Base-by-base conservation (phyloP, 805 yeast genomes). In the Myxozyma sirexii region DNA sequence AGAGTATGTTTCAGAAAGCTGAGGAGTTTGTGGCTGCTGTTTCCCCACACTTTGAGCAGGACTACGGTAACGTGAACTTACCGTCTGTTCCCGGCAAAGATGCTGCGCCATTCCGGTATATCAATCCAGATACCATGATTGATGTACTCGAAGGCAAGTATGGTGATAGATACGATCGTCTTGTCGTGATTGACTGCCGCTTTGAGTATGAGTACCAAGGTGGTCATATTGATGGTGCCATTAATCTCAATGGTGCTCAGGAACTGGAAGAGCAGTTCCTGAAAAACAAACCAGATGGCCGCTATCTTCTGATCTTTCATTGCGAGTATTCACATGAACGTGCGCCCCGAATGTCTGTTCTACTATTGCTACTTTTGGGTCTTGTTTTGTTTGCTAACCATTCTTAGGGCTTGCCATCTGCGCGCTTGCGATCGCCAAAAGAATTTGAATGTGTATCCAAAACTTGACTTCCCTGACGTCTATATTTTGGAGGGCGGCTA, bases 251-350 rank as follows among this genome's bases (percentile, higher is more conserved):
- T 42, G 81, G 87, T 38, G 86, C 87, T 66, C 82, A 81, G 56
- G 87, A 83, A 50, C 76, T 93, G 44, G 96, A 90, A 68, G 75
- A 79, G 39, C 71, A 73, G 49, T 80, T 91, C 64, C 75, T 80
- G 24, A 67, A 67, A 17, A 56, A 76, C 7, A 66, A 66, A 12
- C 60, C 63, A 29, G 66, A 67, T 23, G 69, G 67, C 42, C 79
- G 76, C 19, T 78, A 78, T 21, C 75, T 94, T 56, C 72, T 93
- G 5, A 79, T 94, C 10, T 93, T 94, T 77, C 97, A 94, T 74
- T 94, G 99, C 75, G 99, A 94, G 74, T 93, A 90, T 72, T 87
- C 96, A 39, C 84, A 96, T 4, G 90, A 87, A 71, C 80, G 99
- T 60, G 97, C 98, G n/a, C 99, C 99, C 3, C 77, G 87, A 49